A percentile compares a stretch with the other conserved stretches of the same genome.
Conservation (phyloP, 352 stramenopile species). For the Phytophthora sp. region DNA sequence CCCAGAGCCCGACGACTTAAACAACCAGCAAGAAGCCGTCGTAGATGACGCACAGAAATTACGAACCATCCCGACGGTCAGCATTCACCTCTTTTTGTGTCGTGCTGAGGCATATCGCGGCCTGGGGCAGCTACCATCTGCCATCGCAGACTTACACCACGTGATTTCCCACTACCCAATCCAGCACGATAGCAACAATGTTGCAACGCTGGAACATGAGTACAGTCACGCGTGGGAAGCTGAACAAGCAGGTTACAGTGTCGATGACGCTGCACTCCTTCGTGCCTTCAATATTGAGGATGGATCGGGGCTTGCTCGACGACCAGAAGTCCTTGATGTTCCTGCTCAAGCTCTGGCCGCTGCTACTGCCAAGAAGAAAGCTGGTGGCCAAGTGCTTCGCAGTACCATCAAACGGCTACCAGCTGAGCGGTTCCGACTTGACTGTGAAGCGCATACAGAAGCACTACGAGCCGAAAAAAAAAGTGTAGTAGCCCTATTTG, state of each 20-base stretch:
- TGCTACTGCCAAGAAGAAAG: constrained; percentile 33
- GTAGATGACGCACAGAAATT: constrained; percentile 5
- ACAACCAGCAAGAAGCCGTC: constrained; percentile 24
- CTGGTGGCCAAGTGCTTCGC: not conserved
- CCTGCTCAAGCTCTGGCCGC: constrained; percentile 29
- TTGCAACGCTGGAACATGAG: constrained; percentile 25
- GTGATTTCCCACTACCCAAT: constrained; percentile 41
- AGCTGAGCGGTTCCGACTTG: constrained; percentile 42
- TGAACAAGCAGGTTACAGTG: constrained; percentile 53
- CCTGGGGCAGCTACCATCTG: constrained; percentile 55
- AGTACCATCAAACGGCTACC: constrained; percentile 28
- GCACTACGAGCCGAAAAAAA: constrained; percentile 11
- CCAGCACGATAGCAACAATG: constrained; percentile 22
- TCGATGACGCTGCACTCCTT: constrained; percentile 56
- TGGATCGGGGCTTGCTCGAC: constrained; percentile 44
- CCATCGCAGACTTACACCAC: constrained; percentile 46
- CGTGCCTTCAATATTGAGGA: constrained; percentile 55
- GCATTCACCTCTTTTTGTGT: constrained; percentile 46
- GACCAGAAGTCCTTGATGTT: constrained; percentile 51
- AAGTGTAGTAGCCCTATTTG: constrained; percentile 6
- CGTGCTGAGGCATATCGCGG: constrained; percentile 53
- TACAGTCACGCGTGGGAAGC: constrained; percentile 43
- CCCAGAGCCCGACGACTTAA: not conserved
- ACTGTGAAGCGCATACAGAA: constrained; percentile 22
- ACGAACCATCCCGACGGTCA: constrained; percentile 25